Evolutionary conservation across 2,329 filamentous ascomycete genomes (phyloP).

Genomic region (Phoma sp.): DNA sequence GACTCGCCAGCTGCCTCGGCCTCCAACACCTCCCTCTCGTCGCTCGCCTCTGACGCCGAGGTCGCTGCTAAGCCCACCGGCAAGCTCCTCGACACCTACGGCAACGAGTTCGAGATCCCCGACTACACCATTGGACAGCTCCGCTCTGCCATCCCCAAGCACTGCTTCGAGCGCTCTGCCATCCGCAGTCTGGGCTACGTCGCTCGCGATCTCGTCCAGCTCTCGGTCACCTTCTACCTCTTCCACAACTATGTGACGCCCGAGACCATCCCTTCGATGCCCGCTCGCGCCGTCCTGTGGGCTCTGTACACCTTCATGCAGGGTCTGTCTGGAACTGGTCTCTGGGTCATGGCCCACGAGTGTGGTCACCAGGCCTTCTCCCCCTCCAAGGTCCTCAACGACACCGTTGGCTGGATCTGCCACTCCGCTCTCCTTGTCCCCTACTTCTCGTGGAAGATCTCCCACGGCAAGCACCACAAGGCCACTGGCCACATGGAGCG

Average conservation of each 20-base stretch:
- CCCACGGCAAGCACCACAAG: slow-evolving; percentile 99
- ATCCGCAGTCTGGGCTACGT: slow-evolving; percentile 81
- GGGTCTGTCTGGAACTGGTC: slow-evolving; percentile 89
- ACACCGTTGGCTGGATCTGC: slow-evolving; percentile 88
- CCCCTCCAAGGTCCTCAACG: slow-evolving; percentile 87
- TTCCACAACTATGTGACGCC: slow-evolving; percentile 92
- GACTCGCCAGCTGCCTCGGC: slow-evolving; percentile 69
- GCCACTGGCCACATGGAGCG: slow-evolving; percentile 95
- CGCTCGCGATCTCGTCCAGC: slow-evolving; percentile 75
- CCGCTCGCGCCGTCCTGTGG: slow-evolving; percentile 71
- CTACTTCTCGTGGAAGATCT: slow-evolving; percentile 99
- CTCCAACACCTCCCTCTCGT: slow-evolving; percentile 92
- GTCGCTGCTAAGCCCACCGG: slow-evolving; percentile 56
- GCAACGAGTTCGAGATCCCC: slow-evolving; percentile 91
- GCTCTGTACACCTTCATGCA: slow-evolving; percentile 79
- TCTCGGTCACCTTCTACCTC: slow-evolving; percentile 81
- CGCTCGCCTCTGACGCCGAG: slow-evolving; percentile 74
- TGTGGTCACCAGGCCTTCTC: slow-evolving; percentile 98
- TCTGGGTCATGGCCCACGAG: slow-evolving; percentile 98
- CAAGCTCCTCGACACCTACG: slow-evolving; percentile 87
- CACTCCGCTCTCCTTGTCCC: slow-evolving; percentile 91
- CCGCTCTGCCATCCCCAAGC: slow-evolving; percentile 93
- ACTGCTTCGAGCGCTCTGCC: slow-evolving; percentile 92
- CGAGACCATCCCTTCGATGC: slow-evolving; percentile 75
- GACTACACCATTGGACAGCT: slow-evolving; percentile 99